Base-by-base conservation (phyloP, 2,329 filamentous ascomycete genomes). In the Rasamsonia emersonii region DNA sequence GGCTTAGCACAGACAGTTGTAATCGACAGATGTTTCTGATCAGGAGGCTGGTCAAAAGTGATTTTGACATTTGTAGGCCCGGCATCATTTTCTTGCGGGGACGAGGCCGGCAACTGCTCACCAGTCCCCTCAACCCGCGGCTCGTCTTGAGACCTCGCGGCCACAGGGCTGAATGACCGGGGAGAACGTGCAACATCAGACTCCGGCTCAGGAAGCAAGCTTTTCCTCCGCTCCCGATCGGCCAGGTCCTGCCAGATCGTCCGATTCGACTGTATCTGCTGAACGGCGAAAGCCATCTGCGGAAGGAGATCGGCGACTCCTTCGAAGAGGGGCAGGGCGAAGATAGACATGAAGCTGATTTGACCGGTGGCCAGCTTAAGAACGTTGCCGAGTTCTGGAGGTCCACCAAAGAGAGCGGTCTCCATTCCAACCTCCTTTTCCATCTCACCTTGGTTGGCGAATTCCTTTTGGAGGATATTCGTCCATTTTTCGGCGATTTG, bases 281-380 rank as follows among this genome's bases (percentile, higher is more conserved):
- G 75, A 9, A 93, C 79, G 9, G 81, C 84, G 57, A 93, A 95
- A 30, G 70, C 67, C 77, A 96, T 84, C 14, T 74, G 75, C 2
- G 91, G 88, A 50, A 96, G 72, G 20, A 96, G 74, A 46, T 93
- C 83, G 18, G 84, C 78, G 5, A 96, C 80, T 5, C 82, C 84
- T 51, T 86, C 78, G 53, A 98, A 98, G 0, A 98, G 71, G 1
- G 91, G 91, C 29, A 88, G 77, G 10, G 89, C 91, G 56, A 96
- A 96, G 47, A 95, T 75, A 43, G 86, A 91, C 84, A 96, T 95
- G 61, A 98, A 98, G 15, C 85, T 82, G 33, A 95, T 82, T 59
- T 98, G 91, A 5, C 86, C 82, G 44, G 84, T 86, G 41, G 78
- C 83, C 32, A 95, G 70, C 34, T 89, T 88, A 40, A 86, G 68